A percentile compares a stretch with the other conserved stretches of the same genome.
Conservation (phyloP, 345 rosid species). For the Linum usitatissimum region DNA sequence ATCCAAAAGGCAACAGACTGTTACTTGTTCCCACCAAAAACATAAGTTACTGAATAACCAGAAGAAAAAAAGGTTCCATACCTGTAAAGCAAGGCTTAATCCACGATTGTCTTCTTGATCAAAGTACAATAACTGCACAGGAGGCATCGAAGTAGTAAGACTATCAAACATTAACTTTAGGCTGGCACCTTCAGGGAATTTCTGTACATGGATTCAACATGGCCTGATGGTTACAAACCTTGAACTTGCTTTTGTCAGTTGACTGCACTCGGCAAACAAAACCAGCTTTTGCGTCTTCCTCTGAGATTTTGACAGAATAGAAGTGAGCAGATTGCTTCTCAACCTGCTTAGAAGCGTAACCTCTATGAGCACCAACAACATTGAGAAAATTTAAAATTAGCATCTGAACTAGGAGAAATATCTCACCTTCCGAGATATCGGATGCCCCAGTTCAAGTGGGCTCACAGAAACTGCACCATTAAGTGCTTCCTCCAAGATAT, state of each 20-base stretch:
- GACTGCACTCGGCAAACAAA: constrained; percentile 88
- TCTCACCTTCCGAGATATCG: constrained; percentile 62
- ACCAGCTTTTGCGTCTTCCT: constrained; percentile 88
- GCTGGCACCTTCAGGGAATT: neutral
- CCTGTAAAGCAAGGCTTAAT: constrained; percentile 90
- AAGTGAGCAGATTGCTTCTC: constrained; percentile 98
- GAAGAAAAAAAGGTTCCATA: constrained; percentile 13
- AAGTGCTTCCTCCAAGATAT: constrained; percentile 92
- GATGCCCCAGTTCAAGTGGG: constrained; percentile 55
- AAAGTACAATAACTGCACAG: constrained; percentile 80
- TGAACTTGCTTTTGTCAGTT: constrained; percentile 93
- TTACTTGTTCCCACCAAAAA: neutral
- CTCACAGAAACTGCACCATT: constrained; percentile 58
- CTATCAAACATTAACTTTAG: neutral
- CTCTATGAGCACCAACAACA: constrained; percentile 14
- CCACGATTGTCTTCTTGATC: constrained; percentile 76
- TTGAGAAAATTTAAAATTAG: constrained; percentile 12
- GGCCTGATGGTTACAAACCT: constrained; percentile 36
- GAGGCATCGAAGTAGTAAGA: constrained; percentile 19
- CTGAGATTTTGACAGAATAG: constrained; percentile 73
- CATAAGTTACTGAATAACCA: neutral
- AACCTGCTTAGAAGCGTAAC: constrained; percentile 49
- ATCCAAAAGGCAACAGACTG: neutral
- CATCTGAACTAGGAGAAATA: constrained; percentile 11
- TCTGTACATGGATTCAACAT: neutral